Conservation (phyloP, 768 basidiomycete genomes). For the Boletus eberwhitei region DNA sequence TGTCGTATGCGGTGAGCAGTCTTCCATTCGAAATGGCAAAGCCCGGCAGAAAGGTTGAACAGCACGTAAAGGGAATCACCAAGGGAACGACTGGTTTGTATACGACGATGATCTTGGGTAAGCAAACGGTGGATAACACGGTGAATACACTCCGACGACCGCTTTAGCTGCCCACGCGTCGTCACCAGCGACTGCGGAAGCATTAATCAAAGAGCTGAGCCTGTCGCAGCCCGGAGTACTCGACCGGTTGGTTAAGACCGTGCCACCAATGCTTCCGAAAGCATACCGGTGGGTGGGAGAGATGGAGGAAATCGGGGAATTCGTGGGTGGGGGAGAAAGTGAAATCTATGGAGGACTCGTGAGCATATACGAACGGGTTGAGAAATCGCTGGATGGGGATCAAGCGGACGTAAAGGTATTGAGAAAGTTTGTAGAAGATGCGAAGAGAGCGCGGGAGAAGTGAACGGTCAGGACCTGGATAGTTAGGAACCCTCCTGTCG, state of each 20-base stretch:
- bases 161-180: slow-evolving; percentile 48
- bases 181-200: slow-evolving; percentile 60
- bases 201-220: slow-evolving; percentile 47
- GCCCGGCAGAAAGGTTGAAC: not conserved
- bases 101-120: slow-evolving; percentile 56
- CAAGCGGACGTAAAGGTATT: slow-evolving; percentile 40
- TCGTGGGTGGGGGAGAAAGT: slow-evolving; percentile 45
- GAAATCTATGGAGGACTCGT: slow-evolving; percentile 49
- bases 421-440: slow-evolving; percentile 45
- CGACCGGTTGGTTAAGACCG: slow-evolving; percentile 33
- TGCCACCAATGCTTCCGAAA: slow-evolving; percentile 57
- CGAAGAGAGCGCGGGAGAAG: slow-evolving; percentile 25
- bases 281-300: slow-evolving; percentile 62
- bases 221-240: slow-evolving; percentile 46
- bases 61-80: slow-evolving; percentile 44
- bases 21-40: not conserved
- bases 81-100: slow-evolving; percentile 53
- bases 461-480: not conserved
- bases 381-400: slow-evolving; percentile 37
- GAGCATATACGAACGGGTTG: slow-evolving; percentile 43
- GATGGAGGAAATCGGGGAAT: slow-evolving; percentile 60
- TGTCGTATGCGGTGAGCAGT: slow-evolving; percentile 57
- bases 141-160: not conserved
- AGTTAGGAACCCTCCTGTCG: slow-evolving; percentile 13
- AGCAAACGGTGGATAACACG: slow-evolving; percentile 7